Percentiles rank a stretch among this genome's conserved stretches.
Conservation (phyloP, 495 filamentous ascomycete species). For the Schizothecium vesticola region DNA sequence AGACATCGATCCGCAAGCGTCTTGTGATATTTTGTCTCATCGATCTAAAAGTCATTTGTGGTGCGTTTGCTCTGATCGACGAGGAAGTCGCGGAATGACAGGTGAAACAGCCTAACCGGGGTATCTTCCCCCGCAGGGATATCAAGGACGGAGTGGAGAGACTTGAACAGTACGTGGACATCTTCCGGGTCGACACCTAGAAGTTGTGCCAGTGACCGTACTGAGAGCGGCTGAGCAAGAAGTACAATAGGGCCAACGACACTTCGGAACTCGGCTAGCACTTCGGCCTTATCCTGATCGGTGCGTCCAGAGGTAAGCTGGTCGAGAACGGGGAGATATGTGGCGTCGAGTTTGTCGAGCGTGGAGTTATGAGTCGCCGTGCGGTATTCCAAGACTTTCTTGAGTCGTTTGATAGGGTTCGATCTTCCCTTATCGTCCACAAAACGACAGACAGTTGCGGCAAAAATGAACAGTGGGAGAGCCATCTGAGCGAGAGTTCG, state of each 20-base stretch:
- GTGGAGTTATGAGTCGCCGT: slow-evolving; percentile 16
- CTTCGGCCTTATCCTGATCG: slow-evolving; percentile 1
- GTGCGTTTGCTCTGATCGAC: slow-evolving; percentile 29
- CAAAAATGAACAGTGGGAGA: slow-evolving; percentile 42
- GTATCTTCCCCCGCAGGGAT: slow-evolving; percentile 11
- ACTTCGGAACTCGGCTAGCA: slow-evolving; percentile 12
- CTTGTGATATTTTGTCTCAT: slow-evolving; percentile 27
- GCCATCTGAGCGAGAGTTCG: slow-evolving; percentile 32
- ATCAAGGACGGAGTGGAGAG: slow-evolving; percentile 26
- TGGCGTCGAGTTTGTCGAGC: slow-evolving; percentile 23
- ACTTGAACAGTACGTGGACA: slow-evolving; percentile 17
- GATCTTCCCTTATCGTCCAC: slow-evolving; percentile 20
- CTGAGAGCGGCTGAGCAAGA: slow-evolving; percentile 16
- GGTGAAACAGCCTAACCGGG: slow-evolving; percentile 33
- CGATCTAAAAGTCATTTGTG: slow-evolving; percentile 33
- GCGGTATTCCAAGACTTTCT: slow-evolving; percentile 25
- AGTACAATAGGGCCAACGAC: slow-evolving; percentile 27
- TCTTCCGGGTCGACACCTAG: slow-evolving; percentile 7
- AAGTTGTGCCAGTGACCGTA: slow-evolving; percentile 13
- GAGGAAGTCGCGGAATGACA: slow-evolving; percentile 51
- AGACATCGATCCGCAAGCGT: slow-evolving; percentile 34
- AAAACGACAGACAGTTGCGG: slow-evolving; percentile 40
- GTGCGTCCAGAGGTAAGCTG: slow-evolving; percentile 18
- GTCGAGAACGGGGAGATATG: slow-evolving; percentile 32
- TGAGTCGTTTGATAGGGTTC: slow-evolving; percentile 22